phyloP scores from a whole-genome alignment of 768 basidiomycete species.

The Pholiota molesta region DNA sequence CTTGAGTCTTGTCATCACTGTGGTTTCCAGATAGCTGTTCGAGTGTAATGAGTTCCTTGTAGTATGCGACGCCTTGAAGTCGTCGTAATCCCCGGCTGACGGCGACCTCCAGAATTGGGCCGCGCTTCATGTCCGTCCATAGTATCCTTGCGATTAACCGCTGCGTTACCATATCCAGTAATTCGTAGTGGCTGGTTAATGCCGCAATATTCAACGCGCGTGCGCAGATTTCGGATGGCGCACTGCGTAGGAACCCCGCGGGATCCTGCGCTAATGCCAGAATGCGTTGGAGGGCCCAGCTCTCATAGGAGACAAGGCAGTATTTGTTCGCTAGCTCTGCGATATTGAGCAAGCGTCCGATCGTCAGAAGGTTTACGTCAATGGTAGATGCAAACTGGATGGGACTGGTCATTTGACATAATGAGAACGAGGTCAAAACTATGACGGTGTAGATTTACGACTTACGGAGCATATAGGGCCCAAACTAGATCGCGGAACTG shows the following conservation, averaged over 20 bases:
- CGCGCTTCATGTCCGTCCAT: slow-evolving; percentile 54
- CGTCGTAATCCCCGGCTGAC: slow-evolving; percentile 38
- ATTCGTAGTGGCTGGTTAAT: slow-evolving; percentile 45
- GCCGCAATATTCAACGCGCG: slow-evolving; percentile 56
- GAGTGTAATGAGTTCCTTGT: slow-evolving; percentile 45
- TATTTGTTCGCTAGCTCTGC: slow-evolving; percentile 52
- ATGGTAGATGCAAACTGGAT: slow-evolving; percentile 36
- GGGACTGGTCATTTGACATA: slow-evolving; percentile 30
- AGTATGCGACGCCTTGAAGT: slow-evolving; percentile 57
- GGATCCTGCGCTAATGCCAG: slow-evolving; percentile 36
- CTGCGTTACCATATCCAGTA: slow-evolving; percentile 51
- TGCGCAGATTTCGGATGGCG: slow-evolving; percentile 39
- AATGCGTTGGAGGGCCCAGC: slow-evolving; percentile 44
- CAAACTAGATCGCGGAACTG: slow-evolving; percentile 54
- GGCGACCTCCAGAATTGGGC: slow-evolving; percentile 51
- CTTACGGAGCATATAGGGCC: slow-evolving; percentile 53
- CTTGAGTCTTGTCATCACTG: slow-evolving; percentile 33
- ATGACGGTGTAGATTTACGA: slow-evolving; percentile 1
- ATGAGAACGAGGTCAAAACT: not conserved
- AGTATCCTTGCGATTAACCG: slow-evolving; percentile 54
- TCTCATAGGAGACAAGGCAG: slow-evolving; percentile 44
- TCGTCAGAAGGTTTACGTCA: slow-evolving; percentile 23
- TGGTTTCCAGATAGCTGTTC: slow-evolving; percentile 35
- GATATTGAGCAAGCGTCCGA: slow-evolving; percentile 50
- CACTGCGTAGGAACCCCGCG: slow-evolving; percentile 31